phyloP scores from a whole-genome alignment of 108 stramenopile genomes.

The Nitzschia sp. region DNA sequence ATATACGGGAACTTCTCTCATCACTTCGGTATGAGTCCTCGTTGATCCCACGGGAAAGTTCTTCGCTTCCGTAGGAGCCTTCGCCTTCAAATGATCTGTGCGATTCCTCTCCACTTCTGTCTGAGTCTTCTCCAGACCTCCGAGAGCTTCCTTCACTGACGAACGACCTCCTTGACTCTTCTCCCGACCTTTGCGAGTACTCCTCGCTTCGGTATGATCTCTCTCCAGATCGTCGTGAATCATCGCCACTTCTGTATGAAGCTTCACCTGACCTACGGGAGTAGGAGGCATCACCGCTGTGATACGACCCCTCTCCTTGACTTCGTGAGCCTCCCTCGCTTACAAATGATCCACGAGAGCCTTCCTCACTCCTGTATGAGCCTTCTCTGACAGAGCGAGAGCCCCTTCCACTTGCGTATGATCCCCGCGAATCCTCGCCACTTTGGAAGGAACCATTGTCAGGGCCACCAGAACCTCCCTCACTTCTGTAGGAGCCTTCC shows the following conservation, averaged over 20 bases:
- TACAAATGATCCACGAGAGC: neutral
- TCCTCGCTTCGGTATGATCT: constrained; percentile 11
- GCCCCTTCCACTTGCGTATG: too few species aligned
- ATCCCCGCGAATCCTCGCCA: too few species aligned
- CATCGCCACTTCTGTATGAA: constrained; percentile 17
- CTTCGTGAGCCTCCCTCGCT: neutral
- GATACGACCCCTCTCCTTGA: constrained; percentile 1
- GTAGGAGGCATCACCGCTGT: constrained; percentile 1
- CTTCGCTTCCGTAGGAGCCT: neutral
- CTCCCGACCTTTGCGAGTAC: neutral
- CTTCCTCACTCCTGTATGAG: constrained; percentile 1
- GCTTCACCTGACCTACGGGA: constrained; percentile 6
- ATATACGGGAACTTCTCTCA: neutral
- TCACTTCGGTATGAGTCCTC: neutral
- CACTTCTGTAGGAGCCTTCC: neutral
- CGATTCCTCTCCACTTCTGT: neutral
- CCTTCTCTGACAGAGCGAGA: neutral
- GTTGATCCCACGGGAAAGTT: neutral
- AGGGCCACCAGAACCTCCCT: neutral
- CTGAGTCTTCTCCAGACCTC: neutral
- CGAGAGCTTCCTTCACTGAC: neutral
- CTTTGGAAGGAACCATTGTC: too few species aligned
- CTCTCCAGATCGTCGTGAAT: neutral
- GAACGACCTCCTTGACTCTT: constrained; percentile 8
- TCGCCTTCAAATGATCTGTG: neutral